These are phyloP conservation scores for Erythrobasidium yunnanense DNA, from an alignment of 768 basidiomycete genomes.

Conservation along the genomic window DNA sequence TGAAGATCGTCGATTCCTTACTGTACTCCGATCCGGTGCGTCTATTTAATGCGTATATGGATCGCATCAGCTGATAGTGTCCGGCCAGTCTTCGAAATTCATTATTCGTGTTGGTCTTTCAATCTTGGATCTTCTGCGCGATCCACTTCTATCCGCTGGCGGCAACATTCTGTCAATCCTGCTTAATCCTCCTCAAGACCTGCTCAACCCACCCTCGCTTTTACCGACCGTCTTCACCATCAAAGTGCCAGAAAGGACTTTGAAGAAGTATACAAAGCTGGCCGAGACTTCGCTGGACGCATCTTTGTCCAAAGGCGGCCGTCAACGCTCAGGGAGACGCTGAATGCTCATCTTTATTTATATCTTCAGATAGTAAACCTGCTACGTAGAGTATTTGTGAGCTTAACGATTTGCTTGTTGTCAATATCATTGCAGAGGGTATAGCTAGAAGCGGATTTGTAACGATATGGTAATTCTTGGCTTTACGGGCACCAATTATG, in stretches of 20 bases:
- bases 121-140: conserved; percentile 25
- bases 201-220: not conserved
- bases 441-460: not conserved
- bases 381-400: not conserved
- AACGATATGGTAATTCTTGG: not conserved
- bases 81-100: conserved; percentile 19
- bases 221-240: conserved; percentile 24
- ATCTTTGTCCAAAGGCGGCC: no score
- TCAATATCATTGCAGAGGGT: not conserved
- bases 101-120: conserved; percentile 22
- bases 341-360: not conserved
- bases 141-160: not conserved
- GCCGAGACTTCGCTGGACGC: not conserved
- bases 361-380: not conserved
- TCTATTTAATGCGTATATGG: not conserved
- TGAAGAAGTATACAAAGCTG: conserved; percentile 4
- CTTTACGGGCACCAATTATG: not conserved
- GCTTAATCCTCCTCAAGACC: not conserved
- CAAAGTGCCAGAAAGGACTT: conserved; percentile 1
- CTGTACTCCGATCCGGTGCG: not conserved
- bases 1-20: not conserved
- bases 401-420: not conserved
- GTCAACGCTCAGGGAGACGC: not conserved
- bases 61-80: not conserved
- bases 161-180: not conserved